Evolutionary conservation across 2,329 filamentous ascomycete species (phyloP).

Genomic region (Aspergillus costaricaensis): DNA sequence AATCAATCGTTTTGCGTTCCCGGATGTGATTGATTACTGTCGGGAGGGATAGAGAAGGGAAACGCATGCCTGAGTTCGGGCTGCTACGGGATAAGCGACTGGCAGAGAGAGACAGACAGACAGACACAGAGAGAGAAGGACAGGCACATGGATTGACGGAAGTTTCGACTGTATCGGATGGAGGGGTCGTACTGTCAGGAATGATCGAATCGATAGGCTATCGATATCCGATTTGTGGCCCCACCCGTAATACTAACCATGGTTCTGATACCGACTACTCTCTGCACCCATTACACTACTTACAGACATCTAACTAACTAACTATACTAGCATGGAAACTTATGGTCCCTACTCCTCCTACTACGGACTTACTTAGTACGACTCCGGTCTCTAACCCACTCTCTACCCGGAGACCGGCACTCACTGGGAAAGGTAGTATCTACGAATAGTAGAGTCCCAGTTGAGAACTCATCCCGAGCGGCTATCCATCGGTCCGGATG

Average conservation of each 20-base stretch:
- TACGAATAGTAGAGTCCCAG: not conserved
- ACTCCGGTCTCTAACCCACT: not conserved
- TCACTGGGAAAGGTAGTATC: not conserved
- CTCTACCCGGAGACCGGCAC: not conserved
- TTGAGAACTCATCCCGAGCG: not conserved
- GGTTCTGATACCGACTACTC: conserved; percentile 8
- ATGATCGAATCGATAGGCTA: conserved; percentile 20
- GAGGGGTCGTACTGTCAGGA: conserved; percentile 12
- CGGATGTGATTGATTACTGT: not conserved
- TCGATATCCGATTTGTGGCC: conserved; percentile 11
- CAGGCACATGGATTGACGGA: not conserved
- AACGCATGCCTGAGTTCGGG: not conserved
- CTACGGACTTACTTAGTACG: too few species aligned
- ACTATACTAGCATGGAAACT: not conserved
- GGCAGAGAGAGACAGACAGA: not conserved
- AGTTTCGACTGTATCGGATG: not conserved
- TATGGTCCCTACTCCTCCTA: not conserved
- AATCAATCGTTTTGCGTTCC: not conserved
- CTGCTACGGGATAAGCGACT: not conserved
- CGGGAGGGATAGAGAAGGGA: not conserved
- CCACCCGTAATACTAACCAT: conserved; percentile 4
- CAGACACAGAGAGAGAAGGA: not conserved
- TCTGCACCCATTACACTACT: not conserved
- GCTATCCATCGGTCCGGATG: not conserved
- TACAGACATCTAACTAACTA: not conserved